Base-by-base conservation (phyloP, 495 filamentous ascomycete genomes). In the Aspergillus nanangensis region DNA sequence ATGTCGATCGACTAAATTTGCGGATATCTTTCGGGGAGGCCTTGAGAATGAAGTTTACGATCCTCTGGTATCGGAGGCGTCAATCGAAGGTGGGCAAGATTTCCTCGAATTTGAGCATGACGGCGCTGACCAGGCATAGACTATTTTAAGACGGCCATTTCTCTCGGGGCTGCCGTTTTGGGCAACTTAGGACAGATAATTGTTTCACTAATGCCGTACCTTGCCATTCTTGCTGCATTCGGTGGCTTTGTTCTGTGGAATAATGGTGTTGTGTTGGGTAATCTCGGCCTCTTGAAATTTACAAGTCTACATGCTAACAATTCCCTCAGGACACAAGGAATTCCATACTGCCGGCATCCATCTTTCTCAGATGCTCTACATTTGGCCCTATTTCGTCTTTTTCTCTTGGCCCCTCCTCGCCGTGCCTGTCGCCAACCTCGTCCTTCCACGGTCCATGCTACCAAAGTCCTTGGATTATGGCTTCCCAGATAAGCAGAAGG, bases 271-370 rank as follows among this genome's bases (percentile, higher is more conserved):
- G 93, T 96, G 1, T 76, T 98, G 20, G 93, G 89, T 88, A 66
- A 35, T 62, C 61, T 22, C 37, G 22, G 18, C 8, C 1, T 38
- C 8, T 9, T 3, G 14, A 17, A 21, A 1, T 10, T 2, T 21
- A 19, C 4, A 13, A 18, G 45, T 10, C 9, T 3, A 5, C 15
- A 22, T 25, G 32, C 20, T 17, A 51, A 44, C 37, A 27, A 18
- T 20, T n/a, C n/a, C 47, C 54, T 63, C 14, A 88, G 85, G 88
- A 14, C 94, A 98, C 64, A 96, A 96, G 70, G 83, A 86, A 20
- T 96, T 95, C 56, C 93, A 98, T 59, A 71, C 90, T 45, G 88
- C 90, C 3, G 89, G 88, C 5, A 62, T 97, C 15, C 94, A 98
- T 56, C 62, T 95, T 34, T 76, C 93, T 2, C 93, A 98, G 62